Conservation (phyloP, 305 asterid species). For the Stenogyne calaminthoides region DNA sequence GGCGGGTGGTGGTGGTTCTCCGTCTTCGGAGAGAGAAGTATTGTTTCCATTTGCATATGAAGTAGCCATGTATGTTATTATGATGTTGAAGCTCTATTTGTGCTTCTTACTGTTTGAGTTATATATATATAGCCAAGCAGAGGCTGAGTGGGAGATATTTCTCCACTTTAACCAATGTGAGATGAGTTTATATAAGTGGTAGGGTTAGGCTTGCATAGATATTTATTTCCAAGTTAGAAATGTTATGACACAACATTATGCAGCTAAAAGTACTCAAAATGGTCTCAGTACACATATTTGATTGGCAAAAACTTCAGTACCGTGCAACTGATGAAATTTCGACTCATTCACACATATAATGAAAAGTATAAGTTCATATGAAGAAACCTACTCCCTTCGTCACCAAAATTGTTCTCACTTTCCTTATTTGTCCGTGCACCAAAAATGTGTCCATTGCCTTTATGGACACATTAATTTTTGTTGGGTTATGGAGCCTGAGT, state of each 20-base stretch:
- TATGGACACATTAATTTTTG: no score
- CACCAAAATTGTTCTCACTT: no score
- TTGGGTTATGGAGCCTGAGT: no score
- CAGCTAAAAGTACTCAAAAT: no score
- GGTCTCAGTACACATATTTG: neutral
- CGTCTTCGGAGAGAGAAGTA: conserved; percentile 12
- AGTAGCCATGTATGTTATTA: conserved; percentile 2
- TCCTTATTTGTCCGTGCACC: no score
- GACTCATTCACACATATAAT: no score
- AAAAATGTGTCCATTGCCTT: no score
- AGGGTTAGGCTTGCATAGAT: neutral
- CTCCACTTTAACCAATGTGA: neutral
- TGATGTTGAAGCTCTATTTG: neutral
- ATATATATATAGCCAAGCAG: neutral
- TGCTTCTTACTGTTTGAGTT: neutral
- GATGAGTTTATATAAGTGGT: neutral
- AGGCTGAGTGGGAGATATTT: neutral
- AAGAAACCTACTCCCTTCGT: no score
- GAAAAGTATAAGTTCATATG: no score
- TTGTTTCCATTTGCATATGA: neutral
- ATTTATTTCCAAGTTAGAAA: neutral
- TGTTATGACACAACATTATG: neutral
- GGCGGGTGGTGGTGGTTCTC: conserved; percentile 23
- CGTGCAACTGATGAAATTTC: no score
- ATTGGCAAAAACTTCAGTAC: no score